Evolutionary conservation across 2,329 filamentous ascomycete genomes (phyloP).

Genomic region (Beauveria brongniartii): DNA sequence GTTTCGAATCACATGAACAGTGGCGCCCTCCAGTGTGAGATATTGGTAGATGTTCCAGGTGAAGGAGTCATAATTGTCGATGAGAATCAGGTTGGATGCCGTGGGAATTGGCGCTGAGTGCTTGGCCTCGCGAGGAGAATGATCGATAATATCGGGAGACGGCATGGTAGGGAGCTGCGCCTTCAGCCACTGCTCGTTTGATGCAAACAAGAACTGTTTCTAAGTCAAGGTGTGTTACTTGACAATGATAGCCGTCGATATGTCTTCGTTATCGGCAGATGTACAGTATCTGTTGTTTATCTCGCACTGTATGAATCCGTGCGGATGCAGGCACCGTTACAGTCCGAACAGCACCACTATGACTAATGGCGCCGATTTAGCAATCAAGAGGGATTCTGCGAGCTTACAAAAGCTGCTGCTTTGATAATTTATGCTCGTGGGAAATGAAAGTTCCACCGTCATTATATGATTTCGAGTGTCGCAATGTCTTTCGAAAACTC

Average conservation of each 20-base stretch:
- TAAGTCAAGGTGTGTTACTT: background rate
- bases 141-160: conserved; percentile 52
- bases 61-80: conserved; percentile 99
- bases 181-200: background rate
- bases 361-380: conserved; percentile 1
- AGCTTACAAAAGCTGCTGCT: background rate
- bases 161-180: conserved; percentile 35
- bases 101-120: conserved; percentile 64
- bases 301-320: background rate
- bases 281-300: background rate
- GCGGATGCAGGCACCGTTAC: background rate
- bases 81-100: conserved; percentile 85
- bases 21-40: conserved; percentile 88
- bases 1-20: conserved; percentile 82
- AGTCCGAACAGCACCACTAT: background rate
- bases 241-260: background rate
- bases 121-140: conserved; percentile 79
- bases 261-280: background rate
- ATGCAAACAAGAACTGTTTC: background rate
- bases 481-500: too few species aligned
- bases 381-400: background rate
- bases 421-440: too few species aligned
- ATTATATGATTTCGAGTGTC: too few species aligned
- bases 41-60: conserved; percentile 99
- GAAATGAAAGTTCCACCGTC: too few species aligned